Conservation (phyloP, 768 basidiomycete genomes). For the Lactifluus echinatus region DNA sequence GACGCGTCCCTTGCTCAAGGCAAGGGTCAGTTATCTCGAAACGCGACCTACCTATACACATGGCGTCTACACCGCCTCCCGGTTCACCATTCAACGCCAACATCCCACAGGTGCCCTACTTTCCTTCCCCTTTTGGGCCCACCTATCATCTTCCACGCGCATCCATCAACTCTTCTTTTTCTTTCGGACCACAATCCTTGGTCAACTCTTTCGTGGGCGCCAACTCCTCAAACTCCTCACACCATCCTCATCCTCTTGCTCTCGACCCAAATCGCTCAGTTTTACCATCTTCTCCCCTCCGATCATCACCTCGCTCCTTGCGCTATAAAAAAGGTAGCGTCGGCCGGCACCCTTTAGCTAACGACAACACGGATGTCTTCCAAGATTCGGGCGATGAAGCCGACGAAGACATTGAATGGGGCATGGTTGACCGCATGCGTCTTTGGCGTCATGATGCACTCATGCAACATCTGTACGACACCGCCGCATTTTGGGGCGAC, state of each 20-base stretch:
- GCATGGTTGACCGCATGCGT: conserved; percentile 90
- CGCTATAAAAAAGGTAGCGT: conserved; percentile 44
- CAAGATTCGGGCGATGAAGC: conserved; percentile 56
- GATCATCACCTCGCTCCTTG: conserved; percentile 55
- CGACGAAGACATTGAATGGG: conserved; percentile 61
- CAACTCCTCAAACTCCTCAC: conserved; percentile 54
- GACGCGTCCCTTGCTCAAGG: background rate
- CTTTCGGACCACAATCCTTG: conserved; percentile 71
- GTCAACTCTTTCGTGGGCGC: conserved; percentile 62
- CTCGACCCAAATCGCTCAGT: conserved; percentile 79
- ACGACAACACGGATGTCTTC: conserved; percentile 68
- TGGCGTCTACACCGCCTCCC: conserved; percentile 25
- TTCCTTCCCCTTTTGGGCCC: conserved; percentile 26
- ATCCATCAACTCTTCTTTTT: conserved; percentile 75
- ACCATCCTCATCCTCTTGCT: conserved; percentile 44
- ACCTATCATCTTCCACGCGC: conserved; percentile 42
- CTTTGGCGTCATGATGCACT: conserved; percentile 96
- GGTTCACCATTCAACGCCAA: conserved; percentile 14
- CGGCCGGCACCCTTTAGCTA: conserved; percentile 62
- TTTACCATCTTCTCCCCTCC: conserved; percentile 60
- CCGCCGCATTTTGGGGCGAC: conserved; percentile 97
- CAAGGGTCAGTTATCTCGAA: too few relatives aligned
- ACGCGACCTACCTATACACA: background rate
- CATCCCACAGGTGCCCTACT: conserved; percentile 20
- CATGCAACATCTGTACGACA: conserved; percentile 97